These are phyloP conservation scores for Coemansia umbellata DNA, from an alignment of 192 early-diverging fungal species.

Conservation along the genomic window DNA sequence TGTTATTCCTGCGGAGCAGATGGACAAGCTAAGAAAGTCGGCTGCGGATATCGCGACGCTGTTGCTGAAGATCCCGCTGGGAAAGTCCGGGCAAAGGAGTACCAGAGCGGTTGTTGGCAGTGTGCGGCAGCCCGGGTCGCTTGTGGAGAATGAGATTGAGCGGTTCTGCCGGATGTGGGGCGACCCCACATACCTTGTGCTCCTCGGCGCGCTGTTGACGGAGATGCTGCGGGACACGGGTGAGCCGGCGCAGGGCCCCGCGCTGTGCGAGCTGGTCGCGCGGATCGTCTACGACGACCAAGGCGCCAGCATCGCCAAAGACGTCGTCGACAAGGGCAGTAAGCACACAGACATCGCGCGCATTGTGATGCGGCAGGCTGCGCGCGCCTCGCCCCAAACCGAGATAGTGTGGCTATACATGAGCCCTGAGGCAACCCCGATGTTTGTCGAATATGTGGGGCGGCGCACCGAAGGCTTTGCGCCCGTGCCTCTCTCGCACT, in stretches of 20 bases:
- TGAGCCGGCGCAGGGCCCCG: conserved; percentile 1
- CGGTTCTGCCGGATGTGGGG: conserved; percentile 37
- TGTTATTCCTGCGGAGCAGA: not conserved
- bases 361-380: conserved; percentile 2
- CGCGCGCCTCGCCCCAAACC: conserved; percentile 3
- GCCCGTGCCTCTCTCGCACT: conserved; percentile 1
- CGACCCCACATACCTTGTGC: conserved; percentile 19
- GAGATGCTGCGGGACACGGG: conserved; percentile 10
- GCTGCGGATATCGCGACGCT: conserved; percentile 23
- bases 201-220: conserved; percentile 18
- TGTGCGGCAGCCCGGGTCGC: conserved; percentile 7
- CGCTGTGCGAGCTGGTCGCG: conserved; percentile 12
- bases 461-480: conserved; percentile 8
- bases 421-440: conserved; percentile 4
- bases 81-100: not conserved
- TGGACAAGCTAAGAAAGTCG: conserved; percentile 12
- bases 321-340: conserved; percentile 6
- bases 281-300: conserved; percentile 2
- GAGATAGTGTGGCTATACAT: conserved; percentile 20
- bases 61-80: conserved; percentile 22
- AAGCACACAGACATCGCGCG: conserved; percentile 14
- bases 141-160: conserved; percentile 26
- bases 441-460: conserved; percentile 19
- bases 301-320: conserved; percentile 3
- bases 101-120: conserved; percentile 2